Base-by-base conservation (phyloP, 1,284 basidiomycete species). In the Xerocomus tenax region DNA sequence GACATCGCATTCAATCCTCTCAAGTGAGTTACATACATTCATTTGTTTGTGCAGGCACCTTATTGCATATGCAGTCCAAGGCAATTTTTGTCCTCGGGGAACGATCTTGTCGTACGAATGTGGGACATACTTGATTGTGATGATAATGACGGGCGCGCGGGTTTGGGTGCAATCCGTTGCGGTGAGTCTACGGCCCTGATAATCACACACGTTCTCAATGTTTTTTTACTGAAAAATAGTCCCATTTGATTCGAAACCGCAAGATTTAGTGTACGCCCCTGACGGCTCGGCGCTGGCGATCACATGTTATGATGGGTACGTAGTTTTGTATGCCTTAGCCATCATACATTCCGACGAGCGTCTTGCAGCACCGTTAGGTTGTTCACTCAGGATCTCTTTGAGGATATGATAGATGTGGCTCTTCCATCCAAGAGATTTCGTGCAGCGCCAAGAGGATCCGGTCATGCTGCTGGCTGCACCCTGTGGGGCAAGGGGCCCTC, bases 401-500 rank as follows among this genome's bases (percentile, higher is more conserved):
- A 55, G 42, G 64, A 61, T 12, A 59, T 60, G 52, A 42, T 52
- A 21, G 60, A 58, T 26, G 38, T 19, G 7, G 23, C 45, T n/a
- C 25, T 28, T 28, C 28, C 23, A 2, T 41, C 9, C 34, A 53
- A 53, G 43, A 54, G 15, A 29, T 45, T 69, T 10, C 6, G 16
- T 8, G 54, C 47, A 9, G 62, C 62, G 0, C 65, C 65, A 2
- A 56, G 21, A 47, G 47, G 42, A 36, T 51, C 44, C 8, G 54
- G 36, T 34, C 71, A 75, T 34, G 62, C 61, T 26, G 59, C 74
- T 21, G 81, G 80, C 6, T 63, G 72, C 6, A 72, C 81, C 40
- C 60, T 65, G 7, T 86, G 83, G 84, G 83, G 83, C 0, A 39
- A 35, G 9, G 71, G 64, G 2, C 45, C 59, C 0, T 71, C 76